Base-by-base conservation (phyloP, 768 basidiomycete species). In the Holtermanniella nyarrowii region DNA sequence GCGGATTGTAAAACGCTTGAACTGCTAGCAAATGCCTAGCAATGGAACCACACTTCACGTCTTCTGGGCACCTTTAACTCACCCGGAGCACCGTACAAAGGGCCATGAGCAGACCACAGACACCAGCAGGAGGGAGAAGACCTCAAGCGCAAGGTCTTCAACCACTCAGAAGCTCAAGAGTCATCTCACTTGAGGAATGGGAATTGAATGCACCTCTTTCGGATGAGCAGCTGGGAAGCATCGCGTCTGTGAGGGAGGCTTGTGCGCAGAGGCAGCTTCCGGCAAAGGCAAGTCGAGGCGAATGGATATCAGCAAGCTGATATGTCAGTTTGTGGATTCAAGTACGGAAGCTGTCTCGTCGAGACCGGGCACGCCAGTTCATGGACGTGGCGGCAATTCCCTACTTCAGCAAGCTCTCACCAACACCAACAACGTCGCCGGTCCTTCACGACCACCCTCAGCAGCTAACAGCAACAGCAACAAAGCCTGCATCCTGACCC, bases 151-250 rank as follows among this genome's bases (percentile, higher is more conserved):
- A 37, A 7, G 31, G 31, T 16, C 31, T 37, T 7, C 31, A 37
- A 20, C 26, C 57, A 11, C 47, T 58, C 3, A 20, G 49, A 48
- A 24, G 18, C 18, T 24, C 18, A 46, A 52, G 24, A 2, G 61
- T 50, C 21, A 61, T 70, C 39, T 65, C 66, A 4, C 52, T 93
- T 3, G 90, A 95, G 66, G 88, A 93, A 73, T 97, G 91, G 91
- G 90, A 95, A 60, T 71, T 80, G 0, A 84, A 80, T 58, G 81
- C 88, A 0, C 86, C 87, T 2, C 71, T 96, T 25, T 77, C 75
- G 25, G 84, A 91, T 42, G 63, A 77, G 11, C 83, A 86, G 62
- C 73, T 77, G 16, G 77, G 77, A 49, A 88, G 84, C 57, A 77
- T 93, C 18, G 75, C 75, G 7, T 68, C 73, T 7, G 64, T 91